Evolutionary conservation across 23 red algal genomes (phyloP).

Genomic region (Pyropia yezoensis): DNA sequence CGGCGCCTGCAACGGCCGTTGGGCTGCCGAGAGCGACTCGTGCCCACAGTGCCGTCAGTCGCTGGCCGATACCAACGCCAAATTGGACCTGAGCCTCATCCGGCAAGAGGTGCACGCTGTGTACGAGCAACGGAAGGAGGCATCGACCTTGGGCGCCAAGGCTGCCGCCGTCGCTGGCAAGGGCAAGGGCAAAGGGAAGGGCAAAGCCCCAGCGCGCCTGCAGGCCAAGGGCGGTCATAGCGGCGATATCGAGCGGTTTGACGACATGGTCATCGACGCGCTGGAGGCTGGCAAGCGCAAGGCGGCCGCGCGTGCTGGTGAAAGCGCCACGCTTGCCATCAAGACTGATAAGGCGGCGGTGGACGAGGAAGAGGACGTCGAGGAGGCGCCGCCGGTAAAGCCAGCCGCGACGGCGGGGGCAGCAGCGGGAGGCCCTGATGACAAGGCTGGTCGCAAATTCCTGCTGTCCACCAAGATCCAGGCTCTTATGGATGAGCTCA

Average conservation of each 20-base stretch:
- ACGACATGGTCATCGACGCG: neutral
- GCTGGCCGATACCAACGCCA: neutral
- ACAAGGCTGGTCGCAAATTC: too few relatives aligned
- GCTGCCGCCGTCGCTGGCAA: neutral
- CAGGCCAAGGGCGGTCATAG: neutral
- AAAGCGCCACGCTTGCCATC: neutral
- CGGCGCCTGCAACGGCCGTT: neutral
- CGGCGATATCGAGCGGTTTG: neutral
- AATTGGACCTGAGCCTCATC: neutral
- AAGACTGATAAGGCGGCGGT: too few relatives aligned
- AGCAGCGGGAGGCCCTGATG: too few relatives aligned
- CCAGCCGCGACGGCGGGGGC: too few relatives aligned
- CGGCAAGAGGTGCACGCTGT: neutral
- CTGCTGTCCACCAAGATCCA: slow-evolving; percentile 51
- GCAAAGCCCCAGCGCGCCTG: neutral
- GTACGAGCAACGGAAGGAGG: neutral
- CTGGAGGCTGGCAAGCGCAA: neutral
- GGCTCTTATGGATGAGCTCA: slow-evolving; percentile 34
- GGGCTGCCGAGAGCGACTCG: neutral
- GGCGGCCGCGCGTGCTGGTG: neutral
- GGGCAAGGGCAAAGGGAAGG: neutral
- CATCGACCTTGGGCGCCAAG: neutral
- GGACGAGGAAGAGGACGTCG: too few relatives aligned
- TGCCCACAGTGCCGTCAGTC: neutral
- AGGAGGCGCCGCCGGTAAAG: too few relatives aligned